Percentiles rank a stretch among this genome's conserved stretches.
These are phyloP conservation scores for Lasiosphaeriaceae sp. DNA, from an alignment of 495 filamentous ascomycete genomes.

Conservation along the genomic window DNA sequence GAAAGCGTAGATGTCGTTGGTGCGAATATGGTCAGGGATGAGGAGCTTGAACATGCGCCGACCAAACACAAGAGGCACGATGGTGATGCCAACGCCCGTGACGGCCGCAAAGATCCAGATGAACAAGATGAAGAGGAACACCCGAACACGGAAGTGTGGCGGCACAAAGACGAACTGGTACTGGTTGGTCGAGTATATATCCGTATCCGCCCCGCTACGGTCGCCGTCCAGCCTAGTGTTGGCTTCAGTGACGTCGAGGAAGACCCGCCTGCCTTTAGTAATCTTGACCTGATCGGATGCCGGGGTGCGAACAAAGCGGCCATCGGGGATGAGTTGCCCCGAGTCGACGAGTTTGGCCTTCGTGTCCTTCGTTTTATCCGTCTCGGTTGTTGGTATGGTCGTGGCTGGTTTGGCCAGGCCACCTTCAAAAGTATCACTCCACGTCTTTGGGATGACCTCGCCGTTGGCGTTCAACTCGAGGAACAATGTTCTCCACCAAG, in stretches of 20 bases:
- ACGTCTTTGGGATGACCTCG: conserved; percentile 35
- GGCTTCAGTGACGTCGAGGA: conserved; percentile 72
- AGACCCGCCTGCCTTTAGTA: conserved; percentile 75
- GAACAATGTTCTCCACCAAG: conserved; percentile 32
- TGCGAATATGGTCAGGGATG: conserved; percentile 61
- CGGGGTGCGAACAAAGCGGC: conserved; percentile 84
- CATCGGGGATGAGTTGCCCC: conserved; percentile 53
- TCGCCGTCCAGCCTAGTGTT: conserved; percentile 61
- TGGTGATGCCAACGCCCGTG: conserved; percentile 85
- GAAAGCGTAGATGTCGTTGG: conserved; percentile 96
- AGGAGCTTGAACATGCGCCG: conserved; percentile 66
- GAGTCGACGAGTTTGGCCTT: conserved; percentile 42
- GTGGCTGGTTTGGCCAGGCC: conserved; percentile 31
- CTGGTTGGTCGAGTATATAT: conserved; percentile 65
- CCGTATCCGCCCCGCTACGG: conserved; percentile 47
- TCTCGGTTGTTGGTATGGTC: conserved; percentile 20
- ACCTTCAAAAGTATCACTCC: conserved; percentile 37
- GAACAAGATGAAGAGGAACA: conserved; percentile 79
- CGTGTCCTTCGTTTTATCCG: conserved; percentile 13
- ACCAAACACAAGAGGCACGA: conserved; percentile 80
- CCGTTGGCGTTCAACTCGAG: conserved; percentile 31
- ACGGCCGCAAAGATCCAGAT: conserved; percentile 93
- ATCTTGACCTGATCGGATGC: conserved; percentile 92
- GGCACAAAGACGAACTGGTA: conserved; percentile 88
- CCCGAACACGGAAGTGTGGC: conserved; percentile 73